Percentiles rank a stretch among this genome's conserved stretches.
Evolutionary conservation across 306 rosid genomes (phyloP).

Genomic region (Lathyrus sativus): DNA sequence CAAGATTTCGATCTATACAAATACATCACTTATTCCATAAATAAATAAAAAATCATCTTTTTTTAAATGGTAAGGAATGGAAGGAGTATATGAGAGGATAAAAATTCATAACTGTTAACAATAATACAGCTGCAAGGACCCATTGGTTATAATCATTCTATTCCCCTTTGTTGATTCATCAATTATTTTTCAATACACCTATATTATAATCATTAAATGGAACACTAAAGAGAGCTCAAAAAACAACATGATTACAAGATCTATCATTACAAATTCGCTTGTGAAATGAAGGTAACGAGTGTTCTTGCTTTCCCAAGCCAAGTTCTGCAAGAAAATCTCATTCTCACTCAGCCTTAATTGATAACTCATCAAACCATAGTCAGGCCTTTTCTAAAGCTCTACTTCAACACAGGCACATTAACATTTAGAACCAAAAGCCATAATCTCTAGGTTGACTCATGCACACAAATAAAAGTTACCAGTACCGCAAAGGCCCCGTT

Average conservation of each 20-base stretch:
- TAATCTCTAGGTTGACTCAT: slow-evolving; percentile 5
- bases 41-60: too few species aligned
- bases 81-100: neutral
- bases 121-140: neutral
- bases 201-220: too few species aligned
- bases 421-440: neutral
- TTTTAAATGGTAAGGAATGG: too few species aligned
- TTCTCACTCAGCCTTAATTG: slow-evolving; percentile 2
- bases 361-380: neutral
- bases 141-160: too few species aligned
- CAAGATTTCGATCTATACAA: neutral
- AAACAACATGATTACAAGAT: slow-evolving; percentile 13
- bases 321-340: slow-evolving; percentile 11
- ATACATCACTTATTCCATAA: too few species aligned
- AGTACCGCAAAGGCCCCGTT: neutral
- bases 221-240: slow-evolving; percentile 14
- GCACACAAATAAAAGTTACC: slow-evolving; percentile 3
- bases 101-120: neutral
- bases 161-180: neutral
- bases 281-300: slow-evolving; percentile 16
- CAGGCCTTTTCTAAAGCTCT: neutral
- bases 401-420: neutral
- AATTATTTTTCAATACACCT: neutral
- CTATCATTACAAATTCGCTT: neutral
- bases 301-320: slow-evolving; percentile 1